Evolutionary conservation across 2,329 filamentous ascomycete genomes (phyloP), one percentile per base, ranked within the genome.

Genomic region (Penicillium occitanis): DNA sequence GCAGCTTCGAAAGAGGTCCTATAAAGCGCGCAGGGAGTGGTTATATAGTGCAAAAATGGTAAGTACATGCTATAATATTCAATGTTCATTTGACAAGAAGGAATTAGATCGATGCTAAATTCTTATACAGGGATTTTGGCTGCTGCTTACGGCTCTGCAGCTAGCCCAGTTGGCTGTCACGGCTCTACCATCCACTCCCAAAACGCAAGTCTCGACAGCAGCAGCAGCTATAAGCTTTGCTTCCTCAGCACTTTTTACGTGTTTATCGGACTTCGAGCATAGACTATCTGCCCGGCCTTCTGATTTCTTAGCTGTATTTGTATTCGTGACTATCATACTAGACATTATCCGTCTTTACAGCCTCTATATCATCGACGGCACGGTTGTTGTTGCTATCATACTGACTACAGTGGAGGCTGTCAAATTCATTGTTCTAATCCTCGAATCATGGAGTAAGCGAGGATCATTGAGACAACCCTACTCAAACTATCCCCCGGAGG

Each of bases 391-490:
- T 30, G 37, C 57, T 3, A 59, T 59, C 4, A 17, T 44, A 11
- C 57, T 59, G 4, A 59, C 22, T 30, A n/a, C 22, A 17, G 22
- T 28, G 30, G 35, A 59, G 14, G 57, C 17, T 1, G 8, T 44
- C 2, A 59, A 59, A 22, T 42, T 59, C 6, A 28, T 59, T n/a
- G 17, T 59, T 44, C 37, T 59, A 2, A 42, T n/a, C 35, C 57
- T 59, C 14, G 57, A 59, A 28, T 59, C 57, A n/a, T 59, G 37
- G 57, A 59, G 57, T 37, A 59, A 59, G 10, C 7, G 37, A 59
- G n/a, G 14, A 1, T 14, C 57, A 6, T n/a, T 59, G 5, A 42
- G 22, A 17, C 35, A 44, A n/a, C 57, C 57, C 7, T 59, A 59
- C 19, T 19, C 33, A n/a, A n/a, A 25, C 17, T 59, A 59, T 59